These are phyloP conservation scores for Colletotrichum cereale DNA, from an alignment of 2,329 filamentous ascomycete species.

Conservation along the genomic window DNA sequence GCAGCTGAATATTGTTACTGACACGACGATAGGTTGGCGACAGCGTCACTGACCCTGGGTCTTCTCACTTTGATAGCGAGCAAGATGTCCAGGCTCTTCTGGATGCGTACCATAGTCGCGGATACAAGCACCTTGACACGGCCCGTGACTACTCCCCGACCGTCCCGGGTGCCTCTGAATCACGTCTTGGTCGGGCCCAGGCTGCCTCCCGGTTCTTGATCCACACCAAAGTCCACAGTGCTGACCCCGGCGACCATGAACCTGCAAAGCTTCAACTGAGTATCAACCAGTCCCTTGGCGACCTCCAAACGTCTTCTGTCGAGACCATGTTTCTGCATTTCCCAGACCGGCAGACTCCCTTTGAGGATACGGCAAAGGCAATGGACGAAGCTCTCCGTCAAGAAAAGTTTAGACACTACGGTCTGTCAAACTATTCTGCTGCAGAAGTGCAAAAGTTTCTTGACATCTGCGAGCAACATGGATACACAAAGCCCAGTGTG, in stretches of 20 bases:
- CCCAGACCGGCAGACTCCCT: neutral
- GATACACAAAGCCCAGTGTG: neutral
- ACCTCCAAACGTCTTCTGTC: neutral
- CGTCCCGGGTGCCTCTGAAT: neutral
- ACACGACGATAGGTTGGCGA: neutral
- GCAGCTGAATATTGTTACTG: neutral
- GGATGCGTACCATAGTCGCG: neutral
- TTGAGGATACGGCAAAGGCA: neutral
- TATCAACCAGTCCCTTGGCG: neutral
- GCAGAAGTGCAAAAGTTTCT: neutral
- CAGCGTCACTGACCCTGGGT: neutral
- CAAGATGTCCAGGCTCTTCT: neutral
- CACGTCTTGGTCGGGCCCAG: neutral
- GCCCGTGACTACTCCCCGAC: neutral
- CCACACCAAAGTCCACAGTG: conserved; percentile 9
- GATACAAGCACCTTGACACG: conserved; percentile 5
- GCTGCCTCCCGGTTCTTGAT: conserved; percentile 1
- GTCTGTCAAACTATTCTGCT: conserved; percentile 3
- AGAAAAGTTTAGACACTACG: neutral
- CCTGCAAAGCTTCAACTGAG: neutral
- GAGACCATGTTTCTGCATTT: conserved; percentile 1
- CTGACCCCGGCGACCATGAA: neutral
- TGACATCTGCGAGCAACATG: neutral
- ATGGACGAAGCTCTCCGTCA: neutral
- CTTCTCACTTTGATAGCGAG: neutral